Conservation (phyloP, 1,139 yeast species). For the Chernovozyma sophiae-reginae region DNA sequence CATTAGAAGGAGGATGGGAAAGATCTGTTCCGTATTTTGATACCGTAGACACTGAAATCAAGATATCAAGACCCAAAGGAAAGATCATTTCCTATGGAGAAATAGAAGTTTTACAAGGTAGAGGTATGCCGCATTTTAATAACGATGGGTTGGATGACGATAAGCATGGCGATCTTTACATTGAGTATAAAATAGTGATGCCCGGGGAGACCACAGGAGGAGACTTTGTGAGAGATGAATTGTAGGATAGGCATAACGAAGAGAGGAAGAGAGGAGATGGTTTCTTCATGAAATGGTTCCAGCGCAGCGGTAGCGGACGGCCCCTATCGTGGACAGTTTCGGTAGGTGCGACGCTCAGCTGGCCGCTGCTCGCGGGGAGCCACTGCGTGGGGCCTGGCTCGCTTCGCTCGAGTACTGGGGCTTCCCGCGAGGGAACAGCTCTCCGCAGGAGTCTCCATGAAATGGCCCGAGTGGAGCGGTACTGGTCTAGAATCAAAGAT, state of each 20-base stretch:
- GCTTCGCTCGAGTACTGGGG: too few relatives aligned
- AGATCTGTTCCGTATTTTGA: conserved; percentile 67
- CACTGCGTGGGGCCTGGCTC: too few relatives aligned
- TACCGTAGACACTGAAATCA: conserved; percentile 43
- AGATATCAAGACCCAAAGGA: conserved; percentile 48
- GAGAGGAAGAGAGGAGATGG: too few relatives aligned
- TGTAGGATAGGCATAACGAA: conserved; percentile 11
- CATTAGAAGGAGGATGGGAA: conserved; percentile 75
- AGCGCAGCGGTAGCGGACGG: too few relatives aligned
- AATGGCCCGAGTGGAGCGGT: too few relatives aligned
- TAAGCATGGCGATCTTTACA: conserved; percentile 69
- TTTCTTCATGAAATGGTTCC: too few relatives aligned
- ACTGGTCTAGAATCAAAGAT: too few relatives aligned
- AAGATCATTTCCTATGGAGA: conserved; percentile 59
- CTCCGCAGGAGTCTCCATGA: too few relatives aligned
- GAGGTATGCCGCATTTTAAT: conserved; percentile 75
- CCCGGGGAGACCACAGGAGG: conserved; percentile 28
- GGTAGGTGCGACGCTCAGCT: too few relatives aligned
- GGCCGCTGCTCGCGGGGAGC: too few relatives aligned
- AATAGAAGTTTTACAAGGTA: conserved; percentile 62
- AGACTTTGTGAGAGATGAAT: conserved; percentile 21
- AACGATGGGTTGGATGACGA: conserved; percentile 32
- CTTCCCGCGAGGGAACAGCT: too few relatives aligned
- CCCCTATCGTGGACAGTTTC: too few relatives aligned
- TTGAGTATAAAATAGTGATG: conserved; percentile 61